phyloP scores from a whole-genome alignment of 306 rosid genomes.

The Vachellia pachyceras region DNA sequence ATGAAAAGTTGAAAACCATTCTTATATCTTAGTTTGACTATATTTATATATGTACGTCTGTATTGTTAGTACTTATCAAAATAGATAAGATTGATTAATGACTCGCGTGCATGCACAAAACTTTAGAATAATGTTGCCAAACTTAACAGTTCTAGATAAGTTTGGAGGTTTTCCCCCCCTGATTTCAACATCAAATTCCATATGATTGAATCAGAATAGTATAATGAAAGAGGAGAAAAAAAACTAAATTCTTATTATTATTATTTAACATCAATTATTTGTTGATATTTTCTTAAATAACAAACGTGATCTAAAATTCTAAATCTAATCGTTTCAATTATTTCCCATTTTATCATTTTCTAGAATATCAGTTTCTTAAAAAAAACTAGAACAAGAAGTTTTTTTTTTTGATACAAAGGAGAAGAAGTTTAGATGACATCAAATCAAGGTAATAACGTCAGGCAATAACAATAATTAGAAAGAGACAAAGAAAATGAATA shows the following conservation, averaged over 20 bases:
- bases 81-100: not conserved
- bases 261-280: not conserved
- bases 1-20: no score
- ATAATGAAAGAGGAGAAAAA: not conserved
- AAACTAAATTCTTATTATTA: not conserved
- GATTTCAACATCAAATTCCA: not conserved
- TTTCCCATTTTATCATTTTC: not conserved
- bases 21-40: not conserved
- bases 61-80: no score
- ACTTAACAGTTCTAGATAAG: not conserved
- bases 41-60: not conserved
- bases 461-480: not conserved
- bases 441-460: not conserved
- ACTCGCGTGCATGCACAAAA: no score
- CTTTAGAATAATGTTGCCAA: not conserved
- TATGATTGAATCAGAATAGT: not conserved
- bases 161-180: not conserved
- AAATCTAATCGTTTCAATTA: not conserved
- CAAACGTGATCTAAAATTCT: not conserved
- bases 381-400: not conserved
- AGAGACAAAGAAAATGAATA: slow-evolving; percentile 5
- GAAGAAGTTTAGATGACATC: not conserved
- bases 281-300: no score
- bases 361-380: not conserved
- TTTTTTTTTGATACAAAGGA: no score